A percentile compares a stretch with the other conserved stretches of the same genome.
phyloP scores from a whole-genome alignment of 1,284 basidiomycete species.

The Garcileccinum viscosum region DNA sequence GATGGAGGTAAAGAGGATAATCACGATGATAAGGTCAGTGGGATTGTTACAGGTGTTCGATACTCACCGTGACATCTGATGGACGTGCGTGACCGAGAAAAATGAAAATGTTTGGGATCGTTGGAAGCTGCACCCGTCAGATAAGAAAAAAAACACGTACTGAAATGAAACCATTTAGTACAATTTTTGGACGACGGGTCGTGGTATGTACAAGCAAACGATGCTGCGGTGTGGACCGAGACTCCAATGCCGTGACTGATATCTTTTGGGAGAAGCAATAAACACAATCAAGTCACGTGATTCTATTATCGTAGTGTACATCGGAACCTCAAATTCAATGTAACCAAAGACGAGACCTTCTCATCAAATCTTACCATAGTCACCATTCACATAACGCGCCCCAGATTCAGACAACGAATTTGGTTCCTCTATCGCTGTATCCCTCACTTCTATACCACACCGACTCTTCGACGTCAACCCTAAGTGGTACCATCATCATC shows the following conservation, averaged over 20 bases:
- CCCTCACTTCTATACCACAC: neutral
- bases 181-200: neutral
- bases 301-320: neutral
- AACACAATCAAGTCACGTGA: no score
- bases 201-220: neutral
- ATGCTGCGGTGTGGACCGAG: neutral
- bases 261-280: no score
- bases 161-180: constrained; percentile 44
- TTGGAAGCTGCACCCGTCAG: neutral
- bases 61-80: constrained; percentile 30
- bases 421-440: neutral
- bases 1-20: neutral
- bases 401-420: neutral
- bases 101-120: constrained; percentile 1
- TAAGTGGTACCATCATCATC: neutral
- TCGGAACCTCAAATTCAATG: neutral
- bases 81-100: neutral
- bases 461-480: neutral
- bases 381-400: neutral
- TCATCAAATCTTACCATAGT: neutral
- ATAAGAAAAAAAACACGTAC: constrained; percentile 23
- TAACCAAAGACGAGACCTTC: neutral
- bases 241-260: neutral
- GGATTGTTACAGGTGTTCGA: neutral
- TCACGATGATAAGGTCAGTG: neutral